A percentile compares a stretch with the other conserved stretches of the same genome.
Conservation (phyloP, 805 yeast species). For the Zygosaccharomyces siamensis region DNA sequence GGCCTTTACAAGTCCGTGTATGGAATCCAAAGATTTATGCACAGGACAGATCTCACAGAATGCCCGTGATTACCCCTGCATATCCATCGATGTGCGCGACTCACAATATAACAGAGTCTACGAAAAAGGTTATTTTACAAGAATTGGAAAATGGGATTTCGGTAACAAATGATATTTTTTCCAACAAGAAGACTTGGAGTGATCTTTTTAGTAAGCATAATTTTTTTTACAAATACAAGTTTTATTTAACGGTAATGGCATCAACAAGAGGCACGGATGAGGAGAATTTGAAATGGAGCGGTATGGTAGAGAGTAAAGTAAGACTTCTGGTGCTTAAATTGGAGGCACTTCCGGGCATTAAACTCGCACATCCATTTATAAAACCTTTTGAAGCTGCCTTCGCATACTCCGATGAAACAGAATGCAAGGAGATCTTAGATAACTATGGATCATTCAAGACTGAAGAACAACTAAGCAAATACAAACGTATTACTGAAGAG, state of each 20-base stretch:
- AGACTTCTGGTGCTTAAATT: slow-evolving; percentile 78
- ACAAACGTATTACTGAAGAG: slow-evolving; percentile 35
- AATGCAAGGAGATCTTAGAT: slow-evolving; percentile 50
- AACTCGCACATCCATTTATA: slow-evolving; percentile 84
- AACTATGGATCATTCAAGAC: slow-evolving; percentile 59
- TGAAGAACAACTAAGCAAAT: slow-evolving; percentile 37
- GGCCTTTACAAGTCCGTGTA: slow-evolving; percentile 90
- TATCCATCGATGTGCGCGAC: slow-evolving; percentile 94
- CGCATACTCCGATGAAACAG: slow-evolving; percentile 47
- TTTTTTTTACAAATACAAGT: slow-evolving; percentile 79
- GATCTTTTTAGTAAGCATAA: slow-evolving; percentile 74
- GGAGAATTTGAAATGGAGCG: slow-evolving; percentile 87
- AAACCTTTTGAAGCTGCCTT: slow-evolving; percentile 63
- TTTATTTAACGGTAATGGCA: slow-evolving; percentile 77
- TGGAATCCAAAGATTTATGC: slow-evolving; percentile 95
- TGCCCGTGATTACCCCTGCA: slow-evolving; percentile 99
- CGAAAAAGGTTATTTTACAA: slow-evolving; percentile 72
- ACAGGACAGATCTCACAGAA: slow-evolving; percentile 81
- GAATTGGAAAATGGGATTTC: slow-evolving; percentile 76
- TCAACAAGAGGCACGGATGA: slow-evolving; percentile 69
- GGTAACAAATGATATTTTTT: slow-evolving; percentile 60
- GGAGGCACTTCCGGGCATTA: slow-evolving; percentile 70
- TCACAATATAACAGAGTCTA: slow-evolving; percentile 86
- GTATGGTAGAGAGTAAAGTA: slow-evolving; percentile 84
- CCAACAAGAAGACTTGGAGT: slow-evolving; percentile 65